phyloP scores from a whole-genome alignment of 805 yeast genomes.

The Priceomyces melissophilus region DNA sequence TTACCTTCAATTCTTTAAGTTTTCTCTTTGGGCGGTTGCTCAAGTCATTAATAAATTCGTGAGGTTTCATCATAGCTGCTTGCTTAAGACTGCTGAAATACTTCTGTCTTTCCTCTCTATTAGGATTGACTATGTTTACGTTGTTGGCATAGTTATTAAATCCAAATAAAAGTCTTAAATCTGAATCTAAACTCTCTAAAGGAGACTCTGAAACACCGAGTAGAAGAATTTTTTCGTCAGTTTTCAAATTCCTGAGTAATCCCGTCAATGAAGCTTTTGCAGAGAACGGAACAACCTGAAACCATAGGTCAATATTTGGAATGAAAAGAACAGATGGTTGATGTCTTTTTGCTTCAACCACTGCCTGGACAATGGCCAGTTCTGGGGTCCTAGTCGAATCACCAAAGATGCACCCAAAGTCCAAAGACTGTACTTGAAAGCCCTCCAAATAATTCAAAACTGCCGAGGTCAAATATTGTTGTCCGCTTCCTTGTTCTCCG shows the following conservation, averaged over 20 bases:
- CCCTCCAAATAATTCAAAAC: conserved; percentile 82
- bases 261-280: conserved; percentile 72
- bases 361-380: conserved; percentile 74
- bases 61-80: conserved; percentile 65
- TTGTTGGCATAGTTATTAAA: conserved; percentile 41
- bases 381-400: conserved; percentile 83
- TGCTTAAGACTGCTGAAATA: conserved; percentile 55
- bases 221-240: conserved; percentile 70
- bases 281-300: conserved; percentile 59
- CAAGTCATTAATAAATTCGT: conserved; percentile 61
- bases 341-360: conserved; percentile 84
- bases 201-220: conserved; percentile 66
- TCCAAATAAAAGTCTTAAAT: conserved; percentile 57
- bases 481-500: conserved; percentile 82
- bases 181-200: conserved; percentile 39
- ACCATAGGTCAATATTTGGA: conserved; percentile 81
- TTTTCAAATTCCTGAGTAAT: conserved; percentile 60
- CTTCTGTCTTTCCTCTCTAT: conserved; percentile 41
- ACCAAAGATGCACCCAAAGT: conserved; percentile 69
- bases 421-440: conserved; percentile 81
- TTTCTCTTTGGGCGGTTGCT: conserved; percentile 53
- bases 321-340: conserved; percentile 82
- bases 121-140: conserved; percentile 45
- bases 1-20: conserved; percentile 37
- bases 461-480: conserved; percentile 80